Percentiles rank a stretch among this genome's conserved stretches.
phyloP scores from a whole-genome alignment of 2,329 filamentous ascomycete genomes.

The Verticillium longisporum region DNA sequence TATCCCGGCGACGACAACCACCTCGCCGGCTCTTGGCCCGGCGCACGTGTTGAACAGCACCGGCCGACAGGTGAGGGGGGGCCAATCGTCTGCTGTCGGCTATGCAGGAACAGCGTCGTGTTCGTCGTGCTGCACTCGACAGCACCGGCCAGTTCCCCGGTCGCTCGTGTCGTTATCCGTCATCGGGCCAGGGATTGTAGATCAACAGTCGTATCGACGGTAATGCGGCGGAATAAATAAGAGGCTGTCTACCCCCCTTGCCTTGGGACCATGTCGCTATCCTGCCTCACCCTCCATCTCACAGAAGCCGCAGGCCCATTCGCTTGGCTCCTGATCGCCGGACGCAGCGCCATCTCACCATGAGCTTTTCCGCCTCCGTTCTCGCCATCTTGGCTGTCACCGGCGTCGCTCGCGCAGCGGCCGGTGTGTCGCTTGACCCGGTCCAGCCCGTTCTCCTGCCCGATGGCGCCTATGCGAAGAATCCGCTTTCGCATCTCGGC shows the following conservation, averaged over 20 bases:
- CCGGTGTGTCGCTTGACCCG: slow-evolving; percentile 17
- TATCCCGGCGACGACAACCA: neutral
- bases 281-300: neutral
- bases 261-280: neutral
- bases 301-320: neutral
- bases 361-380: neutral
- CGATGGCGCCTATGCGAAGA: slow-evolving; percentile 20
- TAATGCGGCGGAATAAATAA: neutral
- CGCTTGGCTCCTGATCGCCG: neutral
- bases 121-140: neutral
- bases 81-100: neutral
- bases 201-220: neutral
- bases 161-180: neutral
- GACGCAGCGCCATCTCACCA: neutral
- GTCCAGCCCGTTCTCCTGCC: slow-evolving; percentile 18
- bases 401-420: slow-evolving; percentile 8
- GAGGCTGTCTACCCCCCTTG: neutral
- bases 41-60: neutral
- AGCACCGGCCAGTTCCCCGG: neutral
- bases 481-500: slow-evolving; percentile 41
- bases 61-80: neutral
- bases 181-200: neutral
- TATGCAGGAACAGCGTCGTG: neutral
- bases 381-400: slow-evolving; percentile 9
- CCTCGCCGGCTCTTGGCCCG: neutral